Conservation (phyloP, 768 basidiomycete species). For the Cubamyces sp. region DNA sequence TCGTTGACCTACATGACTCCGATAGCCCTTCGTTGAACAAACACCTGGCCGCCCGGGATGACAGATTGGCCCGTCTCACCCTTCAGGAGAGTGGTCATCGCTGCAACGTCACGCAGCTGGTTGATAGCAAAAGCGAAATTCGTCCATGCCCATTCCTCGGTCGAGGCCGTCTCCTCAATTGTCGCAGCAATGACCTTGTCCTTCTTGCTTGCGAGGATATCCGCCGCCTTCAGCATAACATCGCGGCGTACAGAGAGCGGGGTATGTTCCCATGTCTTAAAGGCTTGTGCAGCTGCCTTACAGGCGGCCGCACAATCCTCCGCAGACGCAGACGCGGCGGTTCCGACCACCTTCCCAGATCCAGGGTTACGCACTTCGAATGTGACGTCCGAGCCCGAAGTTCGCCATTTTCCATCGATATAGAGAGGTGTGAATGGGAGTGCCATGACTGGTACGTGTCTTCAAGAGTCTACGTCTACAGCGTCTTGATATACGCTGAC, state of each 20-base stretch:
- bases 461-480: too few species aligned
- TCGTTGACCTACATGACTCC: slow-evolving; percentile 52
- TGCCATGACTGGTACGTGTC: background rate
- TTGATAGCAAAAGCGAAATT: slow-evolving; percentile 32
- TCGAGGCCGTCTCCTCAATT: slow-evolving; percentile 46
- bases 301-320: slow-evolving; percentile 41
- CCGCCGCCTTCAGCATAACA: slow-evolving; percentile 53
- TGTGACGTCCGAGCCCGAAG: slow-evolving; percentile 41
- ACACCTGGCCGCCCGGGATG: slow-evolving; percentile 48
- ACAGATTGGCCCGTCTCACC: slow-evolving; percentile 49
- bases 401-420: slow-evolving; percentile 45
- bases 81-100: slow-evolving; percentile 41
- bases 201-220: slow-evolving; percentile 46
- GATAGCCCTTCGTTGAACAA: slow-evolving; percentile 49
- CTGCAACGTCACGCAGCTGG: slow-evolving; percentile 32
- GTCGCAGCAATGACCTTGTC: slow-evolving; percentile 42
- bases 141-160: slow-evolving; percentile 25
- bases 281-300: slow-evolving; percentile 48
- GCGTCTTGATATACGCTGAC: too few species aligned
- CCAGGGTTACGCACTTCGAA: slow-evolving; percentile 54
- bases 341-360: slow-evolving; percentile 47
- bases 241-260: slow-evolving; percentile 43
- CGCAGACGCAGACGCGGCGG: slow-evolving; percentile 46
- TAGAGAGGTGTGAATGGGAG: slow-evolving; percentile 38
- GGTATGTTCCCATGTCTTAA: slow-evolving; percentile 51